A percentile compares a stretch with the other conserved stretches of the same genome.
These are phyloP conservation scores for Fusarium longipes DNA, from an alignment of 2,329 filamentous ascomycete species.

Conservation along the genomic window DNA sequence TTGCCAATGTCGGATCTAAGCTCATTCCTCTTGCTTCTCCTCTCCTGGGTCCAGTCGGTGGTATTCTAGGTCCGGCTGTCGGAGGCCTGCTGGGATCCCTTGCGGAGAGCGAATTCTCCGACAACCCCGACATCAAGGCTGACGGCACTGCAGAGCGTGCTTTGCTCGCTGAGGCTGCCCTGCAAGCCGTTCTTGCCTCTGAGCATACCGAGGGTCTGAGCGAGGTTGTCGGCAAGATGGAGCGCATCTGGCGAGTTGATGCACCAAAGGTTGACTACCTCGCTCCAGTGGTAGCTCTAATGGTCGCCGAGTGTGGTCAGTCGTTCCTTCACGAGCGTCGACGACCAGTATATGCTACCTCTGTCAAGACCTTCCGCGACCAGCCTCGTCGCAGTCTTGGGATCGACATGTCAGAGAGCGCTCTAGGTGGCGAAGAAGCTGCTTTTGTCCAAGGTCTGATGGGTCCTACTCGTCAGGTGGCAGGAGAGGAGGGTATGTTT, in stretches of 20 bases:
- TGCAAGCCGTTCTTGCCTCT: slow-evolving; percentile 37
- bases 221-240: slow-evolving; percentile 30
- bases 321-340: not conserved
- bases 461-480: slow-evolving; percentile 17
- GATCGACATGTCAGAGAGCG: not conserved
- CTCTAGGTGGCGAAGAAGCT: not conserved
- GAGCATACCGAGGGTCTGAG: slow-evolving; percentile 11
- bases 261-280: slow-evolving; percentile 27
- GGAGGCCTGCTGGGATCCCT: slow-evolving; percentile 10
- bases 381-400: slow-evolving; percentile 6
- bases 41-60: not conserved
- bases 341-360: not conserved
- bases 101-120: not conserved
- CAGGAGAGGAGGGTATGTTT: slow-evolving; percentile 28
- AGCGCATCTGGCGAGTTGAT: slow-evolving; percentile 18
- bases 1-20: slow-evolving; percentile 16
- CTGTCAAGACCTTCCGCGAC: not conserved
- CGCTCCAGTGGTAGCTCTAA: slow-evolving; percentile 8
- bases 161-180: slow-evolving; percentile 36
- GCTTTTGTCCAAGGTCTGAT: slow-evolving; percentile 22
- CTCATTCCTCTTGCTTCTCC: slow-evolving; percentile 5
- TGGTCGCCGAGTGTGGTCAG: slow-evolving; percentile 21
- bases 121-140: not conserved
- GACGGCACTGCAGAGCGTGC: slow-evolving; percentile 38
- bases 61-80: not conserved